Percentiles rank a stretch among this genome's conserved stretches.
phyloP scores from a whole-genome alignment of 352 stramenopile genomes.

The Phytophthora fragariae region DNA sequence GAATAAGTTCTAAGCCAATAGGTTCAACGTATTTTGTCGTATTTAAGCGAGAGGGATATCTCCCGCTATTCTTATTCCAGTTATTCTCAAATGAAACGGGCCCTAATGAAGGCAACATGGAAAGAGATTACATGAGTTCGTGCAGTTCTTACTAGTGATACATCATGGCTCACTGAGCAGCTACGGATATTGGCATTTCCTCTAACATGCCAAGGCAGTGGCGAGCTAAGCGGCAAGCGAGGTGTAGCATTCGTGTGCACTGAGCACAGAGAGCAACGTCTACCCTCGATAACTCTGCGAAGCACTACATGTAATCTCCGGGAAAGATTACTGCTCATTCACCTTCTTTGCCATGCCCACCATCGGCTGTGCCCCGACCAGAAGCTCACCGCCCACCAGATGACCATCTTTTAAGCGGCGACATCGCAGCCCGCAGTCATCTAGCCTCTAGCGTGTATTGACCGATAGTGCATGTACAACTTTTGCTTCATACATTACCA shows the following conservation, averaged over 20 bases:
- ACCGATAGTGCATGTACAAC: constrained; percentile 43
- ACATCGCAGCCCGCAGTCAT: neutral
- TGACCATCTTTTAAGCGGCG: constrained; percentile 81
- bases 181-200: neutral
- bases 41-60: no score
- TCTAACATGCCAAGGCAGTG: constrained; percentile 24
- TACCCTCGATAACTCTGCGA: constrained; percentile 15
- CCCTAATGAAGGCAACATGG: no score
- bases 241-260: constrained; percentile 1
- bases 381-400: constrained; percentile 84
- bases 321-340: constrained; percentile 33
- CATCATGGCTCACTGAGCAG: no score
- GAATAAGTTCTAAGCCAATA: no score
- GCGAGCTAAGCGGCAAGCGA: neutral
- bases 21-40: no score
- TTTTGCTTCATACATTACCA: constrained; percentile 1
- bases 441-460: constrained; percentile 25
- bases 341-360: constrained; percentile 82
- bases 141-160: no score
- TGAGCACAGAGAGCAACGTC: neutral
- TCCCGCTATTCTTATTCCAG: no score
- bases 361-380: constrained; percentile 79
- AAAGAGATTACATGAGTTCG: no score
- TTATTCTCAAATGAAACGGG: no score
- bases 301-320: constrained; percentile 13